phyloP scores from a whole-genome alignment of 75 land plant genomes.

The Pseudotsuga menziesii region DNA sequence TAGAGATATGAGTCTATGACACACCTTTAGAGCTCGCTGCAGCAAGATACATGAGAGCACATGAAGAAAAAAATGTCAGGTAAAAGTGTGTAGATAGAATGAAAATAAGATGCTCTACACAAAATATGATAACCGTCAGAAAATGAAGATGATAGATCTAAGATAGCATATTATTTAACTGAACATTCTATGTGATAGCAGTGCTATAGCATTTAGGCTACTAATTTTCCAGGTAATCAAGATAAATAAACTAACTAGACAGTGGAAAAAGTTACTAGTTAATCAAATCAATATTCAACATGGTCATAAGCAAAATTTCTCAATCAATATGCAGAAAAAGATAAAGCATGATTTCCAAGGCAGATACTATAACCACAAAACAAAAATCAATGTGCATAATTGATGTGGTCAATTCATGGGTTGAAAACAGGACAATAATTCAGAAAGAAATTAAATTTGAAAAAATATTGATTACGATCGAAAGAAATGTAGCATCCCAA shows the following conservation, averaged over 20 bases:
- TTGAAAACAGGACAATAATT: neutral
- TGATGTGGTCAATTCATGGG: neutral
- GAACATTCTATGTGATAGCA: neutral
- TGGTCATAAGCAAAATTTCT: neutral
- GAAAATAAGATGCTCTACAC: neutral
- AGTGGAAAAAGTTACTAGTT: neutral
- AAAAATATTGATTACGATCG: too few species aligned
- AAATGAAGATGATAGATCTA: neutral
- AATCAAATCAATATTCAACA: neutral
- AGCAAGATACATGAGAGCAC: neutral
- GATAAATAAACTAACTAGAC: too few species aligned
- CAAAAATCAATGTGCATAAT: neutral
- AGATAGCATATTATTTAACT: neutral
- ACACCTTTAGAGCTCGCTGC: conserved; percentile 65
- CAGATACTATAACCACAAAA: neutral
- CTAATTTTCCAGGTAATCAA: too few species aligned
- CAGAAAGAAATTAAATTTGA: neutral
- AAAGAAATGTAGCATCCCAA: too few species aligned
- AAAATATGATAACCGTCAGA: neutral
- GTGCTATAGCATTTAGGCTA: too few species aligned
- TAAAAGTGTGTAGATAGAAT: neutral
- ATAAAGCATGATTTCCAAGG: neutral
- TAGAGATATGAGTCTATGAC: neutral
- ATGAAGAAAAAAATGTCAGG: neutral
- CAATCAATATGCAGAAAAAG: neutral